Base-by-base conservation (phyloP, 139 green algal genomes). In the Chlorella sp. region DNA sequence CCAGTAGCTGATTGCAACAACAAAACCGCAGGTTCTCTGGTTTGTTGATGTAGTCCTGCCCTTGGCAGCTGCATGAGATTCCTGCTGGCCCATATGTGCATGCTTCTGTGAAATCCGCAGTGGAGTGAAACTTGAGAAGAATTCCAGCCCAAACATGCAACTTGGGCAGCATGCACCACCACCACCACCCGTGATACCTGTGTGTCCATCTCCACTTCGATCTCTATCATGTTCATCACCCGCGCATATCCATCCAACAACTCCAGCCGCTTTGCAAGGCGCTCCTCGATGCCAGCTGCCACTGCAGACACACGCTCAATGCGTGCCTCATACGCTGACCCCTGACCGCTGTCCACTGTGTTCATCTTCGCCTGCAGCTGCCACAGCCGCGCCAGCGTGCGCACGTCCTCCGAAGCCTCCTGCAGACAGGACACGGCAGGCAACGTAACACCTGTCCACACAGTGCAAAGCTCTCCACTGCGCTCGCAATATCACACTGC, bases 361-460 rank as follows among this genome's bases (percentile, higher is more conserved):
- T 89, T 74, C 92, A 96, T 96, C 73, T 96, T 96, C 67, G 80
- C 85, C 70, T 93, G 85, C 67, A 97, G 82, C 86, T 97, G 92
- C 83, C 90, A 96, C 68, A 97, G 74, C 27, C 82, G 82, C 2
- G 92, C 92, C 30, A 97, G 87, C 65, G 89, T 81, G 6, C 89
- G 82, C 59, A 96, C 80, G 63, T 97, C 92, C 35, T 93, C 89
- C 3, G 72, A 67, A 5, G 72, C 74, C 31, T 89, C 90, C 2
- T 72, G 14, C 35, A 80, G 27, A 24, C 74, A 74, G 0, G 71
- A n/a, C n/a, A n/a, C n/a, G n/a, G n/a, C n/a, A n/a, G n/a, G n/a
- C n/a, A n/a, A n/a, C n/a, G n/a, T n/a, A n/a, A n/a, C n/a, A n/a
- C n/a, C n/a, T n/a, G n/a, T n/a, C n/a, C n/a, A n/a, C n/a, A n/a